Percentiles rank a stretch among this genome's conserved stretches.
Conservation (phyloP, 1,139 yeast genomes). For the Hansenula anomala region DNA sequence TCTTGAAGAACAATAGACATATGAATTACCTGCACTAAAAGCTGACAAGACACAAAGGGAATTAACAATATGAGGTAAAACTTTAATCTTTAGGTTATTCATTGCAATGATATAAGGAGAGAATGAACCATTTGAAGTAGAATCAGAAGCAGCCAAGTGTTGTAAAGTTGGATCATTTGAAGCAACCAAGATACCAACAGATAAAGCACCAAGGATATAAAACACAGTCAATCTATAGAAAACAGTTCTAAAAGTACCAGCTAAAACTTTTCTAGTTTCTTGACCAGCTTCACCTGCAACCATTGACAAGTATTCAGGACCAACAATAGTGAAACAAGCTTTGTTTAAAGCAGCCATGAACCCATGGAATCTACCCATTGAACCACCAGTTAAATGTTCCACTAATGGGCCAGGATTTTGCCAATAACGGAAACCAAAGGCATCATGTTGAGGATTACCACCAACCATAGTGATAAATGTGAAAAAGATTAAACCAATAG, state of each 20-base stretch:
- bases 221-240: conserved; percentile 40
- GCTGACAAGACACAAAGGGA: conserved; percentile 50
- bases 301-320: conserved; percentile 65
- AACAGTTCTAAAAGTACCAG: conserved; percentile 42
- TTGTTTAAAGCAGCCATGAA: conserved; percentile 57
- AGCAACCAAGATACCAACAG: conserved; percentile 44
- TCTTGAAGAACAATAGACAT: conserved; percentile 60
- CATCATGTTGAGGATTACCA: conserved; percentile 66
- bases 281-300: conserved; percentile 46
- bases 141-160: conserved; percentile 53
- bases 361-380: conserved; percentile 57
- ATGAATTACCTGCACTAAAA: conserved; percentile 62
- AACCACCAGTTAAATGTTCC: conserved; percentile 41
- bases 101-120: conserved; percentile 57
- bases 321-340: conserved; percentile 70
- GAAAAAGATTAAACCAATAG: conserved; percentile 65
- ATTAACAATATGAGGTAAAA: conserved; percentile 54
- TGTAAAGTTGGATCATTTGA: conserved; percentile 37
- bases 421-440: conserved; percentile 69
- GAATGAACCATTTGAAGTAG: conserved; percentile 46
- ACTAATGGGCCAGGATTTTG: conserved; percentile 50
- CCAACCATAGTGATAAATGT: conserved; percentile 79
- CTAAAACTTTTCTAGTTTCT: conserved; percentile 43
- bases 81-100: conserved; percentile 39
- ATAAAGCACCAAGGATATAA: conserved; percentile 40